A percentile compares a stretch with the other conserved stretches of the same genome.
phyloP scores from a whole-genome alignment of 2,329 filamentous ascomycete genomes.

The Colletotrichum viniferum region DNA sequence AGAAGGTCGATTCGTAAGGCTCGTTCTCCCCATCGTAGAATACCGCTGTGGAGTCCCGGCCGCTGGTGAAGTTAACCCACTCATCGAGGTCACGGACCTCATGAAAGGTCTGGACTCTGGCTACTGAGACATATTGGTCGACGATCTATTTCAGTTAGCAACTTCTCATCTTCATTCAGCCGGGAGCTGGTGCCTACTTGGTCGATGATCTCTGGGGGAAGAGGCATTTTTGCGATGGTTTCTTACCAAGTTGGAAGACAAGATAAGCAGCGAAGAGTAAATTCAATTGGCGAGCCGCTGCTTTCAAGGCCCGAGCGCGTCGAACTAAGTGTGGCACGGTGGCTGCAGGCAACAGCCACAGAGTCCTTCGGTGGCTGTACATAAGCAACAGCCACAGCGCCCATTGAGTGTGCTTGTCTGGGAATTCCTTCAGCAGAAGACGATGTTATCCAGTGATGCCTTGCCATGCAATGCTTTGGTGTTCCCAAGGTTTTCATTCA shows the following conservation, averaged over 20 bases:
- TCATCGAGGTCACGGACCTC: neutral
- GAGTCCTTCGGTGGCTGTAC: neutral
- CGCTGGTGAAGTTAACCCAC: neutral
- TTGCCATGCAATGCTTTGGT: neutral
- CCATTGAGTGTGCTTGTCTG: neutral
- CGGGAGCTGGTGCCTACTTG: neutral
- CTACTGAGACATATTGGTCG: neutral
- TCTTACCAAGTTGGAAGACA: neutral
- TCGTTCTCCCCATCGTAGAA: neutral
- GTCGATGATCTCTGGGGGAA: neutral
- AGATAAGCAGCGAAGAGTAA: neutral
- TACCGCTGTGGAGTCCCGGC: neutral
- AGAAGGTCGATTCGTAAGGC: neutral
- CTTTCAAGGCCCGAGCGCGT: neutral
- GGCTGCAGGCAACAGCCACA: neutral
- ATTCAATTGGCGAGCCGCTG: neutral
- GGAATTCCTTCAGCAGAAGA: neutral
- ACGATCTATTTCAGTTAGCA: neutral
- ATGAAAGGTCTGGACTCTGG: neutral
- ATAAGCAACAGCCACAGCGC: neutral
- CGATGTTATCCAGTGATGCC: neutral
- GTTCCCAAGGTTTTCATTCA: neutral
- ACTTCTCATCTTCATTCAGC: neutral
- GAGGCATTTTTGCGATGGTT: neutral
- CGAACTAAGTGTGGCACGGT: neutral